Conservation (phyloP, 169 alveolate species). For the Sarcocystis neurona region DNA sequence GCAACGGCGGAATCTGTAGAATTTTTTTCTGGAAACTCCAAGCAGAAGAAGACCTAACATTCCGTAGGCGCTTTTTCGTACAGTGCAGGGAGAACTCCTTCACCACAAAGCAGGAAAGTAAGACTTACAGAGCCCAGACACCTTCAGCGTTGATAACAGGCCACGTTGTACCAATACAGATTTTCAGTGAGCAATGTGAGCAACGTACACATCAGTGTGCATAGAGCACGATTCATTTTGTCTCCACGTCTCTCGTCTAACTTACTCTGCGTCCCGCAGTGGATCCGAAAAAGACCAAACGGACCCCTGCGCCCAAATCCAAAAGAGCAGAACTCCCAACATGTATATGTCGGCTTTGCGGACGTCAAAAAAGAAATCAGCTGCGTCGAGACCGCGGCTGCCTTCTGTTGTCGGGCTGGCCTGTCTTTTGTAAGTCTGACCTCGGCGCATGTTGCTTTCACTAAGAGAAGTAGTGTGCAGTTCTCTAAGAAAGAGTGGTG, state of each 20-base stretch:
- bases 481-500: slow-evolving; percentile 49
- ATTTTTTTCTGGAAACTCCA: no score
- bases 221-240: not conserved
- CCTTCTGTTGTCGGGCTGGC: slow-evolving; percentile 54
- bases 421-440: slow-evolving; percentile 32
- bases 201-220: not conserved
- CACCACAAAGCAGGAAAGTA: no score
- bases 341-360: slow-evolving; percentile 77
- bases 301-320: slow-evolving; percentile 82
- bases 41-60: no score
- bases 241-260: no score
- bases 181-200: no score
- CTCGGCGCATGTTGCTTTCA: slow-evolving; percentile 50
- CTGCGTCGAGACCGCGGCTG: slow-evolving; percentile 66
- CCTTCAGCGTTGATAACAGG: no score
- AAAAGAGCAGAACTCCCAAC: slow-evolving; percentile 76
- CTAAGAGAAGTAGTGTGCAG: slow-evolving; percentile 9
- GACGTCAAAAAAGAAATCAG: slow-evolving; percentile 73
- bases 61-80: no score
- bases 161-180: no score
- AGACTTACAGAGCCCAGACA: no score
- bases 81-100: no score
- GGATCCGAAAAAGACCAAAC: slow-evolving; percentile 80
- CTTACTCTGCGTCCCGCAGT: slow-evolving; percentile 72
- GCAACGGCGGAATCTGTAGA: no score